Conservation (phyloP, 192 early-diverging fungal genomes). For the Lobosporangium transversale region DNA sequence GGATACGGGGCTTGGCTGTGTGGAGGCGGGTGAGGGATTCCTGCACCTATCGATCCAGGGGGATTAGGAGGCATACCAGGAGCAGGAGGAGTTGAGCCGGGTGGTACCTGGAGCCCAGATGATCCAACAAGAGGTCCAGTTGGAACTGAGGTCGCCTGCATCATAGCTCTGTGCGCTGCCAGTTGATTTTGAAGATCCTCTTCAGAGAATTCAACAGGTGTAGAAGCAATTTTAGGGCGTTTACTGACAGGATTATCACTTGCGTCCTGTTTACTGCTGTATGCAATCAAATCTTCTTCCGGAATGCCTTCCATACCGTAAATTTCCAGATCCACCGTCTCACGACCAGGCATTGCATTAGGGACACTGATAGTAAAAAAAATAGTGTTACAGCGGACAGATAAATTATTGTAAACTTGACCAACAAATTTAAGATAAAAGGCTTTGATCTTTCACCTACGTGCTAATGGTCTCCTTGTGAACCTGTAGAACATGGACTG, state of each 20-base stretch:
- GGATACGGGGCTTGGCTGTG: slow-evolving; percentile 28
- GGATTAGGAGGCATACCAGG: slow-evolving; percentile 12
- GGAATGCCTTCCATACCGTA: slow-evolving; percentile 97
- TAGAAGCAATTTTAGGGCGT: slow-evolving; percentile 48
- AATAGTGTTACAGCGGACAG: not conserved
- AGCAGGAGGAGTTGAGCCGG: slow-evolving; percentile 24
- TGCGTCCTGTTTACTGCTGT: slow-evolving; percentile 65
- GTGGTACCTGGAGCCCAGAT: slow-evolving; percentile 9
- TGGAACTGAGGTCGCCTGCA: slow-evolving; percentile 37
- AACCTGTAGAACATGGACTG: slow-evolving; percentile 89
- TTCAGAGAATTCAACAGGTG: slow-evolving; percentile 49
- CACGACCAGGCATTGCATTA: slow-evolving; percentile 86
- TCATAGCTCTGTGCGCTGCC: slow-evolving; percentile 61
- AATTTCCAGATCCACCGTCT: slow-evolving; percentile 89
- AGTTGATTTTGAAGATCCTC: slow-evolving; percentile 55
- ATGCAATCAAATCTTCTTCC: slow-evolving; percentile 75
- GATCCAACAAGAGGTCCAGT: slow-evolving; percentile 14
- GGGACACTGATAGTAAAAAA: slow-evolving; percentile 70
- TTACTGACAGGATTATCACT: slow-evolving; percentile 57
- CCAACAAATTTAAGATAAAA: not conserved
- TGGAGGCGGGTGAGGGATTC: slow-evolving; percentile 17
- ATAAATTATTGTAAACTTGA: not conserved
- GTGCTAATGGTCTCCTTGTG: slow-evolving; percentile 87
- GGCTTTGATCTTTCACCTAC: slow-evolving; percentile 49
- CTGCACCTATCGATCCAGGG: slow-evolving; percentile 16